Base-by-base conservation (phyloP, 768 basidiomycete genomes). In the Pisolithus tinctorius region DNA sequence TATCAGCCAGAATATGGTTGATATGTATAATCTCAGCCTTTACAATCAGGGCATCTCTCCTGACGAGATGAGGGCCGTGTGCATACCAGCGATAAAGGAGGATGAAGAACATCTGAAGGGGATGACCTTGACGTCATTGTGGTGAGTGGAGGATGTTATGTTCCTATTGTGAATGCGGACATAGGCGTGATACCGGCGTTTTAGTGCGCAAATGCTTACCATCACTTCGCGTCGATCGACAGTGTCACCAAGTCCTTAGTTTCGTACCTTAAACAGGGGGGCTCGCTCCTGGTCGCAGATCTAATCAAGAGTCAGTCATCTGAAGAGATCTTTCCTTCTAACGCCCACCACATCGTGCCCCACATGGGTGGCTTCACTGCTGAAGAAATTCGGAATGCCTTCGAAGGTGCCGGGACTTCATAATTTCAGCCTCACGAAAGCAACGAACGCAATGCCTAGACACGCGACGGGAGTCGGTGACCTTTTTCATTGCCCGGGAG, bases 1-100 rank as follows among this genome's bases (percentile, higher is more conserved):
- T 60, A 84, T 89, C 60, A 88, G 82, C 66, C 80, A 82, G 55
- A 76, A 67, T 1, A 78, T 82, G 72, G 83, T 90, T 8, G 81
- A 87, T 49, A 65, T 71, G 14, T 91, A 79, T 71, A 88, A 87
- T 64, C 59, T 66, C 47, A 70, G 73, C 20, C 79, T 80, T 11
- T 52, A 52, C 17, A 78, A 83, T 49, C 82, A 88, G 51, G 85
- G 86, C 4, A 77, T 88, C 36, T 58, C 74, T 1, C 66, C 71
- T 1, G 81, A 85, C 47, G 83, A 86, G 59, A 85, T 89, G 83
- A 71, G 71, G 9, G 84, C 84, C 1, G 63, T 87, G 29, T 76
- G 80, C 7, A 47, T 44, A 52, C 64, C 63, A 0, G 76, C 77
- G 39, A 71, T 82, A 31, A 74, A 76, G 54, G 76, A 76, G 6